Base-by-base conservation (phyloP, 805 yeast genomes). In the Pachysolen tannophilus region DNA sequence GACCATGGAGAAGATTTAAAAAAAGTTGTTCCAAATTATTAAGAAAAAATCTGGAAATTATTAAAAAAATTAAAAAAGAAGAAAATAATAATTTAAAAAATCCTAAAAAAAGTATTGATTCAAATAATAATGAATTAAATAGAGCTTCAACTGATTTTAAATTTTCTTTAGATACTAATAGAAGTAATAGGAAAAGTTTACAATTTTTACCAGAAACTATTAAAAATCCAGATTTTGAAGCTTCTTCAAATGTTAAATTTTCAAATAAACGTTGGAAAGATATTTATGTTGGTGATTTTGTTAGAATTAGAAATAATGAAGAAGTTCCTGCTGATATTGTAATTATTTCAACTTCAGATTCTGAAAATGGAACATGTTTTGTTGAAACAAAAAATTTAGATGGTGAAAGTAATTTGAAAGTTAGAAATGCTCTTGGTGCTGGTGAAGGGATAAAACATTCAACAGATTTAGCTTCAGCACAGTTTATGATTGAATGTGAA, bases 311-410 rank as follows among this genome's bases (percentile, higher is more conserved):
- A 41, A 75, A 75, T 43, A 78, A 83, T 53, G 85, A 81, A 42
- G 83, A 78, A 49, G 69, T 82, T 13, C 94, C 94, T 2, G 90
- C 87, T 24, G 94, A 82, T 56, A 58, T 82, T 30, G 61, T 78
- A 14, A 66, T 82, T 15, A 56, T 82, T 17, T 67, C 86, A 8
- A 74, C 88, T 1, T 75, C 84, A 25, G 85, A 78, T 47, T 67
- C 68, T 5, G 92, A 83, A 43, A 25, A 36, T 38, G 76, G 75
- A 26, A 66, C 66, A 30, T 74, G 82, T 48, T 82, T 75, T 45
- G 75, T 82, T 20, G 94, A 82, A 55, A 83, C 94, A 0, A 82
- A 82, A 49, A 82, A 82, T 55, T 65, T 83, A 45, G 94, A 83
- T 57, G 94, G 94, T 56, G 82, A 75, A 50, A 75, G 92, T 2